Percentiles rank a stretch among this genome's conserved stretches.
phyloP scores from a whole-genome alignment of 352 stramenopile genomes.

The Pythium plurisporium region DNA sequence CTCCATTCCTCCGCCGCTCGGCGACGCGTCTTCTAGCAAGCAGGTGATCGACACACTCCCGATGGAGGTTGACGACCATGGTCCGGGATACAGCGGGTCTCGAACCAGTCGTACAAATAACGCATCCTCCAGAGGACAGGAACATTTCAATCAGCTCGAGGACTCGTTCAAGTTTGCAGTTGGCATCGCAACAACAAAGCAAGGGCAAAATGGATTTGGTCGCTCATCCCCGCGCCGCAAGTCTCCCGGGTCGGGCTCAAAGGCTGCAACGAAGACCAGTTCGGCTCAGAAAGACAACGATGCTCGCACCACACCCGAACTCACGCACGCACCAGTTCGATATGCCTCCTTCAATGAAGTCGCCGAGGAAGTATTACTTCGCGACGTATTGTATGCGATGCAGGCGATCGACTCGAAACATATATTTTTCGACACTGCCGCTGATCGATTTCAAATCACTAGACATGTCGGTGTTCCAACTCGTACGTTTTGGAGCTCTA shows the following conservation, averaged over 20 bases:
- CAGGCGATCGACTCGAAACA: slow-evolving; percentile 92
- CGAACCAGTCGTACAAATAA: not conserved
- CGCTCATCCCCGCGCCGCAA: slow-evolving; percentile 15
- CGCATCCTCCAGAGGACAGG: slow-evolving; percentile 7
- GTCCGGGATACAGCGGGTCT: not conserved
- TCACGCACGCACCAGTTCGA: not conserved
- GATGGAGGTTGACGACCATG: slow-evolving; percentile 25
- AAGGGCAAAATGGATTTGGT: slow-evolving; percentile 6
- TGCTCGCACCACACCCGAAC: not conserved
- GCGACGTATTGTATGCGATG: slow-evolving; percentile 89
- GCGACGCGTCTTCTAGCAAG: not conserved
- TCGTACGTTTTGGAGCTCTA: slow-evolving; percentile 36
- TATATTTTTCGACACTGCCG: slow-evolving; percentile 74
- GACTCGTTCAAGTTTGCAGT: slow-evolving; percentile 79
- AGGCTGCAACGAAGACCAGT: slow-evolving; percentile 28
- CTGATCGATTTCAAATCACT: slow-evolving; percentile 80
- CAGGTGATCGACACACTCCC: too few relatives aligned
- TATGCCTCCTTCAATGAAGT: slow-evolving; percentile 54
- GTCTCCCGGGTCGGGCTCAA: slow-evolving; percentile 12
- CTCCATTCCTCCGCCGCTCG: slow-evolving; percentile 20
- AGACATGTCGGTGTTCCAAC: slow-evolving; percentile 67
- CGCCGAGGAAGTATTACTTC: slow-evolving; percentile 85
- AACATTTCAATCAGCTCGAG: slow-evolving; percentile 54
- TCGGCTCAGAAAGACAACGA: slow-evolving; percentile 4
- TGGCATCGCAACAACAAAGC: slow-evolving; percentile 43